Base-by-base conservation (phyloP, 1,284 basidiomycete species). In the Anthracocystis setariae region DNA sequence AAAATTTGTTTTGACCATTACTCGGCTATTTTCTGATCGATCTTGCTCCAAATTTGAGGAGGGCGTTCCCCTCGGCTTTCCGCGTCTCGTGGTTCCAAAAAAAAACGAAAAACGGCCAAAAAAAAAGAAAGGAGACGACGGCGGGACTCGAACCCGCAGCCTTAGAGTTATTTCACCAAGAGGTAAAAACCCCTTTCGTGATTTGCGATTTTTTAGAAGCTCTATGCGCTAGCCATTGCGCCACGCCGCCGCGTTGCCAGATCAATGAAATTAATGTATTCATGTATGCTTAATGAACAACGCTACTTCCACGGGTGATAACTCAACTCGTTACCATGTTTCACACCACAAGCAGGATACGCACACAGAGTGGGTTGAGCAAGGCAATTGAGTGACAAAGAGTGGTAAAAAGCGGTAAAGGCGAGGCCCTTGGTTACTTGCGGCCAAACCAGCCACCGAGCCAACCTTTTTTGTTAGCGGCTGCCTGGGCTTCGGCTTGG, bases 391-490 rank as follows among this genome's bases (percentile, higher is more conserved):
- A n/a, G n/a, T n/a, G n/a, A n/a, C n/a, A n/a, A n/a, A n/a, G n/a
- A n/a, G n/a, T n/a, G n/a, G n/a, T n/a, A n/a, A n/a, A n/a, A n/a
- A n/a, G n/a, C n/a, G n/a, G n/a, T n/a, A n/a, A n/a, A n/a, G n/a
- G n/a, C 29, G 29, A 29, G 40, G 21, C 21, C 8, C 21, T 23
- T 42, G n/a, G n/a, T 27, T 18, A 72, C 3, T 56, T 49, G 37
- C 70, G 61, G 39, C 70, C 65, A 43, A 82, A 77, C 80, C 80
- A 82, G 9, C 80, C 74, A 13, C 78, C 70, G 42, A 82, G 65
- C 80, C 80, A 82, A 17, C 79, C 70, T 33, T 63, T 69, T 62
- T 67, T 74, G 53, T 73, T 67, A 46, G 53, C 45, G 18, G 59
- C 59, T 21, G 61, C 64, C 37, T 74, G 62, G 23, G 59, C 69